Evolutionary conservation across 75 land plant genomes (phyloP).

Genomic region (Sequoiadendron giganteum): DNA sequence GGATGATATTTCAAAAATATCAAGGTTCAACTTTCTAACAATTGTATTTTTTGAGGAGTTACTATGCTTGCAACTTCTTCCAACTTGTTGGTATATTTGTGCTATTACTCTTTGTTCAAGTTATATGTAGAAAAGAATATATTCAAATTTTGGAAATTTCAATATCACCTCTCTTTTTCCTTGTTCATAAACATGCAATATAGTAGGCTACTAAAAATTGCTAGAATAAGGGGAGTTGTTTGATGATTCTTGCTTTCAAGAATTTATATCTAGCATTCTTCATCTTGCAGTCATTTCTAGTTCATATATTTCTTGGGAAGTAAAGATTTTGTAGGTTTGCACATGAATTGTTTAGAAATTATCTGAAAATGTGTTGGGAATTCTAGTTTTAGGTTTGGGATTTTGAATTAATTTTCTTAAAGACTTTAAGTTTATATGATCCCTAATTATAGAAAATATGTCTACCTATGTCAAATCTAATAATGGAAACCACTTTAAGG

Average conservation of each 20-base stretch:
- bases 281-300: not conserved
- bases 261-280: not conserved
- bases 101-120: not conserved
- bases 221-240: not conserved
- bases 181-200: not conserved
- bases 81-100: not conserved
- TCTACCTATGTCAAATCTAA: too few species aligned
- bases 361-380: too few species aligned
- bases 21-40: not conserved
- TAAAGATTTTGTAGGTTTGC: too few species aligned
- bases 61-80: not conserved
- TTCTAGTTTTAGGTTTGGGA: too few species aligned
- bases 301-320: not conserved
- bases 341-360: too few species aligned
- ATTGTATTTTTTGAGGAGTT: not conserved
- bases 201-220: too few species aligned
- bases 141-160: not conserved
- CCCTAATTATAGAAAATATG: too few species aligned
- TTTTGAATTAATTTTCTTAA: too few species aligned
- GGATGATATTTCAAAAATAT: not conserved
- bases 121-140: not conserved
- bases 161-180: not conserved
- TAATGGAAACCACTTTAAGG: too few species aligned
- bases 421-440: too few species aligned
- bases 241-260: not conserved